Percentiles rank a stretch among this genome's conserved stretches.
phyloP scores from a whole-genome alignment of 148 eudicot species.

The Salicornia ramosissima region DNA sequence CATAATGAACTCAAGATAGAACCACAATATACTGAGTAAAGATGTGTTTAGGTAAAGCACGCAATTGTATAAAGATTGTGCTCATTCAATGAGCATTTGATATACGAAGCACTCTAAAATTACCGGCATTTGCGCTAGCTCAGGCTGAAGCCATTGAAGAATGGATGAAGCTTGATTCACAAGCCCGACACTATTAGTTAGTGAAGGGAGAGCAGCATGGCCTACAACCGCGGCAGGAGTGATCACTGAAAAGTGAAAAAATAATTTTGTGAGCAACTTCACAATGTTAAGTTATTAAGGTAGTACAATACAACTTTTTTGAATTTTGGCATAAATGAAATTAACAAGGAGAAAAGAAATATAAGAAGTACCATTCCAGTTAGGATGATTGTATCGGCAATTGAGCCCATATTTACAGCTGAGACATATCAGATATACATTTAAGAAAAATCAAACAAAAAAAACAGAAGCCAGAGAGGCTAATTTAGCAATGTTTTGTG shows the following conservation, averaged over 20 bases:
- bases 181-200: slow-evolving; percentile 37
- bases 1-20: too few relatives aligned
- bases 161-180: slow-evolving; percentile 64
- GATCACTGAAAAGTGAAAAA: slow-evolving; percentile 32
- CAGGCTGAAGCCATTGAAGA: slow-evolving; percentile 55
- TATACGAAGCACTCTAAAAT: slow-evolving; percentile 9
- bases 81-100: too few relatives aligned
- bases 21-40: too few relatives aligned
- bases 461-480: neutral
- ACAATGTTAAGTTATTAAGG: slow-evolving; percentile 1
- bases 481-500: neutral
- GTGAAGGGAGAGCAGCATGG: slow-evolving; percentile 44
- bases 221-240: slow-evolving; percentile 45
- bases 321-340: neutral
- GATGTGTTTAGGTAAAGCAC: too few relatives aligned
- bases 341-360: neutral
- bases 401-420: slow-evolving; percentile 90
- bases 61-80: neutral
- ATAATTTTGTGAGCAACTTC: slow-evolving; percentile 11
- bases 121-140: slow-evolving; percentile 65
- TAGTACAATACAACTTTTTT: neutral
- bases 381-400: slow-evolving; percentile 96
- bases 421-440: slow-evolving; percentile 8
- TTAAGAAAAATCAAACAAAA: neutral
- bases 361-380: slow-evolving; percentile 45